Percentiles rank a stretch among this genome's conserved stretches.
Evolutionary conservation across 306 rosid genomes (phyloP).

Genomic region (Chamaecrista fasciculata): DNA sequence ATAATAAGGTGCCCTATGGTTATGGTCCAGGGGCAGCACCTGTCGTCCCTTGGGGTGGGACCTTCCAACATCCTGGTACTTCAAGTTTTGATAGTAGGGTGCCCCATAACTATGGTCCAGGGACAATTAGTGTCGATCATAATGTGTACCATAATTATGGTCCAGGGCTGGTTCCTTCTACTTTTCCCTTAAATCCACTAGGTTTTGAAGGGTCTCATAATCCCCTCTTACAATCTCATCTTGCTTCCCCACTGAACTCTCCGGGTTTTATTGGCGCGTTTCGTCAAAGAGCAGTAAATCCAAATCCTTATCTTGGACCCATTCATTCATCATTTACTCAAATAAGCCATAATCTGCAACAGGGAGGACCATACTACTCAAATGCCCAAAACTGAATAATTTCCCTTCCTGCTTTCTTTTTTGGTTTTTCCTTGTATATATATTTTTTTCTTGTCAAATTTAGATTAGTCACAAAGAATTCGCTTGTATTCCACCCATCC

Average conservation of each 20-base stretch:
- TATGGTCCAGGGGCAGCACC: too few species aligned
- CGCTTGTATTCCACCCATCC: not conserved
- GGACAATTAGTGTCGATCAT: too few species aligned
- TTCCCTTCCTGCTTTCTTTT: not conserved
- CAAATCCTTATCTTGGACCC: slow-evolving; percentile 17
- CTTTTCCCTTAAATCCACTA: not conserved
- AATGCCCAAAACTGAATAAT: slow-evolving; percentile 3
- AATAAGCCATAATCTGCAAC: not conserved
- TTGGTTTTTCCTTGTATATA: not conserved
- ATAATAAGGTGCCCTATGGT: slow-evolving; percentile 13
- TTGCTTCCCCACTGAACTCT: slow-evolving; percentile 8
- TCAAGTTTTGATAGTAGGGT: slow-evolving; percentile 18
- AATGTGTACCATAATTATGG: too few species aligned
- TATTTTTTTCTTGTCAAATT: slow-evolving; percentile 5
- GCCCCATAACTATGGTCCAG: not conserved
- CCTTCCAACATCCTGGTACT: slow-evolving; percentile 5
- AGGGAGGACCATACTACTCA: slow-evolving; percentile 16
- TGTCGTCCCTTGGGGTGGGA: not conserved
- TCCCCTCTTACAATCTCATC: not conserved
- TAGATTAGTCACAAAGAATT: slow-evolving; percentile 2
- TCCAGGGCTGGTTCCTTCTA: slow-evolving; percentile 27
- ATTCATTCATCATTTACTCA: slow-evolving; percentile 20
- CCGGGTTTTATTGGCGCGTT: not conserved
- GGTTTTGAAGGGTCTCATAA: slow-evolving; percentile 13
- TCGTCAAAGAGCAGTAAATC: slow-evolving; percentile 18